Evolutionary conservation across 1,139 yeast species (phyloP).

Genomic region (Sugiyamaella pinicola): DNA sequence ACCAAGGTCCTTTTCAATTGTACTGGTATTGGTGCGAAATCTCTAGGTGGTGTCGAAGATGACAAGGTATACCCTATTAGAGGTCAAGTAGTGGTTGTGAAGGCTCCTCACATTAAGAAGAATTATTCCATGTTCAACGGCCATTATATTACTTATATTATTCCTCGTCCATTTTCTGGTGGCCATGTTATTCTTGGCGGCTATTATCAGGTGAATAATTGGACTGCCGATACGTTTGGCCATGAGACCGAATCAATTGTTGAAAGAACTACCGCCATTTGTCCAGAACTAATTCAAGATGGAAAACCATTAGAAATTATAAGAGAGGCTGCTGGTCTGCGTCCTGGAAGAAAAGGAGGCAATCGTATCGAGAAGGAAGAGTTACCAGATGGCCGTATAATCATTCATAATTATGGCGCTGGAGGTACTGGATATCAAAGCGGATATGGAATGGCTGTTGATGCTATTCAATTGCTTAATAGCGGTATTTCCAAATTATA

Average conservation of each 20-base stretch:
- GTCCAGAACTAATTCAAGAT: constrained; percentile 54
- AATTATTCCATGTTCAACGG: constrained; percentile 32
- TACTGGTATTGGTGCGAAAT: constrained; percentile 64
- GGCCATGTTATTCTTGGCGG: constrained; percentile 72
- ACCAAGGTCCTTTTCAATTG: constrained; percentile 64
- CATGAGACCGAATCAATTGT: constrained; percentile 61
- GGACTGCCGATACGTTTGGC: constrained; percentile 58
- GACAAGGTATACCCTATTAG: constrained; percentile 59
- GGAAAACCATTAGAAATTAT: constrained; percentile 47
- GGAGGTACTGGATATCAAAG: constrained; percentile 78
- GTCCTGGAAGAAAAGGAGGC: constrained; percentile 74
- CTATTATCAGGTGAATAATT: constrained; percentile 58
- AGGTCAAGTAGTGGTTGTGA: constrained; percentile 68
- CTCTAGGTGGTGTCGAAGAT: constrained; percentile 61
- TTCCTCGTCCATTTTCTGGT: constrained; percentile 65
- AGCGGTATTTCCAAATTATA: constrained; percentile 6
- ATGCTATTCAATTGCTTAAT: constrained; percentile 46
- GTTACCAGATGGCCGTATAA: constrained; percentile 40
- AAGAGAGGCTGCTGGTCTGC: constrained; percentile 64
- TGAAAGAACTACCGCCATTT: constrained; percentile 54
- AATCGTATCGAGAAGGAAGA: constrained; percentile 58
- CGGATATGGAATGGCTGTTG: constrained; percentile 64
- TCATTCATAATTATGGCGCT: constrained; percentile 74
- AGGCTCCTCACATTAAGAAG: constrained; percentile 46
- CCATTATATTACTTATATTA: constrained; percentile 50